A percentile compares a stretch with the other conserved stretches of the same genome.
Evolutionary conservation across 2,329 filamentous ascomycete species (phyloP).

Genomic region (Nemania sp.): DNA sequence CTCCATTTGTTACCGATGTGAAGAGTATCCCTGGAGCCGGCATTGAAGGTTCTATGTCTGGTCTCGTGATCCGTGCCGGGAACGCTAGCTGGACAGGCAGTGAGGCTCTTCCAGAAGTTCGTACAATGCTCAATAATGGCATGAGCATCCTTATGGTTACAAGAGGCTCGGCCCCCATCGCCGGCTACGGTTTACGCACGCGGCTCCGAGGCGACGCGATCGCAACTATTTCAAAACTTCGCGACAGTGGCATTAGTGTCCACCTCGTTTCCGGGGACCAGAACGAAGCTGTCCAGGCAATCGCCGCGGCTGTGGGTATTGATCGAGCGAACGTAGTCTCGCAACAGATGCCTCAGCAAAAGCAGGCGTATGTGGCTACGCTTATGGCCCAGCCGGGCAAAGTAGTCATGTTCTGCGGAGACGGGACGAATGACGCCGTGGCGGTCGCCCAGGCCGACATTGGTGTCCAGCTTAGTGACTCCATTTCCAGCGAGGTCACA

Average conservation of each 20-base stretch:
- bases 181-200: constrained; percentile 54
- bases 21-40: constrained; percentile 52
- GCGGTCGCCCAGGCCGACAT: constrained; percentile 73
- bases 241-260: constrained; percentile 46
- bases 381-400: constrained; percentile 38
- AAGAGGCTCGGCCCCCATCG: constrained; percentile 43
- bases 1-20: constrained; percentile 37
- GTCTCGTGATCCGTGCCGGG: constrained; percentile 49
- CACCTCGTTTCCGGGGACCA: constrained; percentile 60
- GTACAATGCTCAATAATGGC: constrained; percentile 42
- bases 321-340: constrained; percentile 45
- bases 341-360: constrained; percentile 51
- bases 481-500: constrained; percentile 64
- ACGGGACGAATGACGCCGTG: constrained; percentile 79
- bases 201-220: constrained; percentile 49
- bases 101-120: constrained; percentile 40
- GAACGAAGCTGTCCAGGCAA: constrained; percentile 49
- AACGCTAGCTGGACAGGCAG: constrained; percentile 55
- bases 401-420: constrained; percentile 71
- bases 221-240: constrained; percentile 43
- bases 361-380: constrained; percentile 49
- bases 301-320: constrained; percentile 50
- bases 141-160: constrained; percentile 55
- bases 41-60: constrained; percentile 44
- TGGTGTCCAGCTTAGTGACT: constrained; percentile 67